Percentiles rank a stretch among this genome's conserved stretches.
phyloP scores from a whole-genome alignment of 2,329 filamentous ascomycete genomes.

The Fusarium floridanum region DNA sequence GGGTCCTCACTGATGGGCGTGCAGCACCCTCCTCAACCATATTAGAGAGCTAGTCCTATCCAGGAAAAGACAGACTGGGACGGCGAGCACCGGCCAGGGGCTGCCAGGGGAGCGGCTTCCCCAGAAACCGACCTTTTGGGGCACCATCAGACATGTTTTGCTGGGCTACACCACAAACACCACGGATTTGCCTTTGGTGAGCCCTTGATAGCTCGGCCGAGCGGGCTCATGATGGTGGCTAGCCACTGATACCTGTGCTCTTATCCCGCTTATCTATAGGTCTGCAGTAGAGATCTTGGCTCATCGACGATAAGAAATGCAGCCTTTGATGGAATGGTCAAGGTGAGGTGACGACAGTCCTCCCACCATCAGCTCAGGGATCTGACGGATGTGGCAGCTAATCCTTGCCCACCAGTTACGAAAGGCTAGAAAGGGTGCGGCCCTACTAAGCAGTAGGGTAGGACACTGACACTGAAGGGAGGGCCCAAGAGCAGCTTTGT shows the following conservation, averaged over 20 bases:
- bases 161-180: slow-evolving; percentile 31
- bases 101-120: slow-evolving; percentile 45
- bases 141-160: slow-evolving; percentile 47
- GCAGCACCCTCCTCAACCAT: slow-evolving; percentile 60
- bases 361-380: slow-evolving; percentile 26
- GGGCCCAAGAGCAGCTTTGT: slow-evolving; percentile 16
- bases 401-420: slow-evolving; percentile 26
- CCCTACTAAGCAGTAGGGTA: slow-evolving; percentile 12
- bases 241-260: slow-evolving; percentile 4
- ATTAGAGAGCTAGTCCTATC: slow-evolving; percentile 51
- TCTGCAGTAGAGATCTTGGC: slow-evolving; percentile 24
- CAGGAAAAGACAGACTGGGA: slow-evolving; percentile 35
- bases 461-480: slow-evolving; percentile 10
- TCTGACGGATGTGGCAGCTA: slow-evolving; percentile 21
- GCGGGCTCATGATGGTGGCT: slow-evolving; percentile 27
- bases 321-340: slow-evolving; percentile 11
- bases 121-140: slow-evolving; percentile 50
- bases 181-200: slow-evolving; percentile 34
- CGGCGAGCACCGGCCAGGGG: slow-evolving; percentile 43
- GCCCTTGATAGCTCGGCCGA: slow-evolving; percentile 45
- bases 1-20: slow-evolving; percentile 42
- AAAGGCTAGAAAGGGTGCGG: slow-evolving; percentile 26
- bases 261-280: slow-evolving; percentile 37
- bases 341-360: slow-evolving; percentile 42
- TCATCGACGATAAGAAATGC: slow-evolving; percentile 33